Base-by-base conservation (phyloP, 768 basidiomycete species). In the Floccularia luteovirens region DNA sequence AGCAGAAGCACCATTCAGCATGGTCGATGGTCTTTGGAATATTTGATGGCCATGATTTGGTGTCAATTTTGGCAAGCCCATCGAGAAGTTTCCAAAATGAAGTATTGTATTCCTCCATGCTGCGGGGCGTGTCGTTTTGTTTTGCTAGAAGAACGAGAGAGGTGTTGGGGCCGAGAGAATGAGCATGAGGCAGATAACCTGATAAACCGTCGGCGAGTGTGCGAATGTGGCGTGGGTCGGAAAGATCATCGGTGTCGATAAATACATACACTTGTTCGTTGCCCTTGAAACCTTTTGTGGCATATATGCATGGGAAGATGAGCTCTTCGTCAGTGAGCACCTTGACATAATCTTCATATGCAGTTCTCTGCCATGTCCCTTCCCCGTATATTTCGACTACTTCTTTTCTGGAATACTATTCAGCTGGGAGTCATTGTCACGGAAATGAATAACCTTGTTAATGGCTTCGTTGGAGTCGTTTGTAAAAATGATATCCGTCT, bases 1-100 rank as follows among this genome's bases (percentile, higher is more conserved):
- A 52, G 36, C 50, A 52, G 48, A 52, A 52, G 31, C 48, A 52
- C 50, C 50, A 52, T 22, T 43, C 36, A 19, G 41, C 50, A 17
- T 44, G 40, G 24, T 49, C 43, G 23, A 52, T 49, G 25, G 36
- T 41, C 27, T 40, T 32, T 16, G 48, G 48, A 19, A 49, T 43
- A 17, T 45, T 20, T 3, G 37, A 13, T 8, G 50, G 50, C 50
- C 50, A 49, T 8, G 45, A 38, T 28, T 47, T 49, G 5, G 31
- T 42, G 25, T 52, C 50, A 25, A 49, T 19, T 25, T 43, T 52
- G 13, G 48, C 46, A 22, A 47, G 36, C 5, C 48, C 50, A 27
- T 52, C 50, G 16, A 52, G 45, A 13, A 49, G 44, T 31, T 45
- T 52, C 50, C 50, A 52, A 39, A 52, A 49, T 10, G 43, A 35